Conservation (phyloP, 768 basidiomycete species). For the Hygrophorus pudorinus region DNA sequence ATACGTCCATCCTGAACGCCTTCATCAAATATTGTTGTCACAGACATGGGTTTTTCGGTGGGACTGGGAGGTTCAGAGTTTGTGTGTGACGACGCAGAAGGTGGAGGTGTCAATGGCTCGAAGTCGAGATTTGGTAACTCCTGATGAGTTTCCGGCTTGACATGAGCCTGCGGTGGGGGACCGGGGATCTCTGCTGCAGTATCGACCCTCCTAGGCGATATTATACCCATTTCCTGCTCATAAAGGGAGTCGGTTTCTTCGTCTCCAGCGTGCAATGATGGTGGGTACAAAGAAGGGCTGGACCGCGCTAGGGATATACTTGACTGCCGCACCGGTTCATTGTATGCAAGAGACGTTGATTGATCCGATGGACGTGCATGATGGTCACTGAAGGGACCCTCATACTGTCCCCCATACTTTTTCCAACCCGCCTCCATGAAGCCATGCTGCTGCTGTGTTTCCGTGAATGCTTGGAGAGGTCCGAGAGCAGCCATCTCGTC, state of each 20-base stretch:
- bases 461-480: not conserved
- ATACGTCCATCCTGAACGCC: too few species aligned
- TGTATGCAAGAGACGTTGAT: conserved; percentile 11
- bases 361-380: not conserved
- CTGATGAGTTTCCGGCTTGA: too few species aligned
- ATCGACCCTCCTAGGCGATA: not conserved
- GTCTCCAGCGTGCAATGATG: conserved; percentile 30
- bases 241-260: conserved; percentile 13
- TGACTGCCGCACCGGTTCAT: conserved; percentile 11
- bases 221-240: conserved; percentile 11
- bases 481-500: not conserved
- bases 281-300: conserved; percentile 42
- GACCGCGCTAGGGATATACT: conserved; percentile 29
- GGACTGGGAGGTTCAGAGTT: conserved; percentile 18
- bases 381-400: conserved; percentile 13
- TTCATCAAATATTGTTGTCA: too few species aligned
- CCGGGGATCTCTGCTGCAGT: not conserved
- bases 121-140: conserved; percentile 11
- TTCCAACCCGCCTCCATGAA: not conserved
- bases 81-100: conserved; percentile 27
- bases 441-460: not conserved
- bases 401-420: not conserved
- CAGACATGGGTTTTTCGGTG: too few species aligned
- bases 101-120: conserved; percentile 31
- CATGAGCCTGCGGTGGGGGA: not conserved